Base-by-base conservation (phyloP, 306 rosid species). In the Trifolium fragiferum region DNA sequence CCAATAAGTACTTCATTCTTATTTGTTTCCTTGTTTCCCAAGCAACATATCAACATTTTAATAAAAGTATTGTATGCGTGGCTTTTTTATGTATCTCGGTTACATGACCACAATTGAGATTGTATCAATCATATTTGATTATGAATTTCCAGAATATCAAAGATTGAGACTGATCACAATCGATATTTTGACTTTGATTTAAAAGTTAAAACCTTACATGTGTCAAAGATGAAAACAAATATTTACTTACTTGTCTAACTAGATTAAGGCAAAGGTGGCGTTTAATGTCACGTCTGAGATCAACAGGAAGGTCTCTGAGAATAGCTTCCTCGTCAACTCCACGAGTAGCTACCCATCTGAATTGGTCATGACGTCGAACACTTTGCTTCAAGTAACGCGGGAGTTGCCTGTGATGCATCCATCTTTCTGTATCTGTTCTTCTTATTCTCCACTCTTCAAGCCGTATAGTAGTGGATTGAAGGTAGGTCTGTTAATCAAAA, bases 341-440 rank as follows among this genome's bases (percentile, higher is more conserved):
- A 5, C 85, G 76, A 6, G 87, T 83, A 30, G 90, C 85, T 4
- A 78, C 85, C 90, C 90, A 83, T 78, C 75, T 78, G 71, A 81
- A 83, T 68, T 81, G 90, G 59, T 86, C 90, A 61, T 83, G 83
- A 0, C 82, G 74, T 63, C 90, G 75, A 35, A 86, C 87, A 18
- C 70, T 78, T 69, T 83, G 82, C 82, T 72, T 86, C 61, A 86
- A 79, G 16, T 71, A 63, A 54, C 0, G 46, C 6, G 90, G 90
- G 44, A 86, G 82, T 74, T 86, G 90, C 74, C 90, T 83, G 78
- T 86, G 90, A 32, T 40, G 84, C 90, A 86, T 83, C 90, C 90
- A 86, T 78, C 77, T 71, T 74, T 86, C 90, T 0, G 86, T 83
- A 21, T 86, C 90, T 16, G 78, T 83, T 37, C 87, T 86, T 54